These are phyloP conservation scores for Colletotrichum sidae DNA, from an alignment of 2,329 filamentous ascomycete genomes.

Conservation along the genomic window DNA sequence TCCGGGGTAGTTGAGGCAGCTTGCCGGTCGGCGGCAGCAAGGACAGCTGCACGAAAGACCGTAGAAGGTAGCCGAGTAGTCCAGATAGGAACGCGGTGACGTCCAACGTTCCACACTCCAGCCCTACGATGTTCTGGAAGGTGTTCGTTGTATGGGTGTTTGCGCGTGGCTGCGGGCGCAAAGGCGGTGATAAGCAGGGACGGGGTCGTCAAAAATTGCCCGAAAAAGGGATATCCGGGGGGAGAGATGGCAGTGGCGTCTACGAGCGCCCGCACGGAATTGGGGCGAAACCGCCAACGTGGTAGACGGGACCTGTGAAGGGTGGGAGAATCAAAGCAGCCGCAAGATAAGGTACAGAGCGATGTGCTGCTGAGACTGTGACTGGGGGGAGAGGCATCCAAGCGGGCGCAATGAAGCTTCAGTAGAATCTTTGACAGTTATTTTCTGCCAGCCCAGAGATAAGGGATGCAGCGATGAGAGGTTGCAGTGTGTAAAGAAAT, in stretches of 20 bases:
- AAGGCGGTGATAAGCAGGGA: conserved; percentile 42
- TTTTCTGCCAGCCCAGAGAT: conserved; percentile 39
- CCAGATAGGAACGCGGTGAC: conserved; percentile 41
- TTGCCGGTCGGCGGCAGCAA: conserved; percentile 50
- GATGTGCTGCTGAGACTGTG: conserved; percentile 37
- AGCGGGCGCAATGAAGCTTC: conserved; percentile 40
- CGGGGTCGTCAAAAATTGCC: conserved; percentile 42
- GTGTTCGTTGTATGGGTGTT: conserved; percentile 49
- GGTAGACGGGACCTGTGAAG: conserved; percentile 53
- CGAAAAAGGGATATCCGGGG: conserved; percentile 39
- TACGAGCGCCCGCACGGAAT: conserved; percentile 41
- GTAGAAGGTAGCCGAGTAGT: conserved; percentile 41
- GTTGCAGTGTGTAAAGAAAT: conserved; percentile 41
- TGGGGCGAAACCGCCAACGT: conserved; percentile 37
- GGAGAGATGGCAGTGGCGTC: conserved; percentile 43
- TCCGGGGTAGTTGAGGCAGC: conserved; percentile 44
- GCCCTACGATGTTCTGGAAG: conserved; percentile 40
- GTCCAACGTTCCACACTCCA: conserved; percentile 43
- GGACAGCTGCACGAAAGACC: conserved; percentile 8
- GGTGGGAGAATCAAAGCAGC: conserved; percentile 39
- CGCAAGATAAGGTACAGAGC: conserved; percentile 39
- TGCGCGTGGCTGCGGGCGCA: conserved; percentile 51
- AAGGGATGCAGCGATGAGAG: conserved; percentile 40
- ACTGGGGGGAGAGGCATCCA: conserved; percentile 37
- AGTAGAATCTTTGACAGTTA: conserved; percentile 37